Percentiles rank a stretch among this genome's conserved stretches.
Evolutionary conservation across 192 early-diverging fungal genomes (phyloP).

Genomic region (Mortierella hygrophila): DNA sequence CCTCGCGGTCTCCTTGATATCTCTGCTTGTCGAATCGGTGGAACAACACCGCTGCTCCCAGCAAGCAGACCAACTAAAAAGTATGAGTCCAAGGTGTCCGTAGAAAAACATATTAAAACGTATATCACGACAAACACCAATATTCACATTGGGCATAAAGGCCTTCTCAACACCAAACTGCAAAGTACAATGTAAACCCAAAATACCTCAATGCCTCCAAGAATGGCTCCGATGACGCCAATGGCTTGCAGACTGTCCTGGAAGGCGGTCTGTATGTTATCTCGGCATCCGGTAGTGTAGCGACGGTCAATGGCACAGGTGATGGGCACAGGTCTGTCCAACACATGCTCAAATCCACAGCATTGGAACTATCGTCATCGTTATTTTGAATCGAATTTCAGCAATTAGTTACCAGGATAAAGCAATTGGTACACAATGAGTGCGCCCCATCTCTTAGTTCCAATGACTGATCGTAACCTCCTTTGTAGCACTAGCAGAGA

Average conservation of each 20-base stretch:
- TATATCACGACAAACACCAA: neutral
- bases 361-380: slow-evolving; percentile 46
- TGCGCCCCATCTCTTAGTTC: no score
- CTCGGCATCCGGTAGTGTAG: slow-evolving; percentile 46
- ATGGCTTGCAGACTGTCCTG: slow-evolving; percentile 55
- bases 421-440: neutral
- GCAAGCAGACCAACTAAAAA: slow-evolving; percentile 37
- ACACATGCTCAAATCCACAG: slow-evolving; percentile 54
- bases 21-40: slow-evolving; percentile 46
- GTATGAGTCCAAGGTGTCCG: neutral
- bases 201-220: slow-evolving; percentile 54
- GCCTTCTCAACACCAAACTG: neutral
- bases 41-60: slow-evolving; percentile 45
- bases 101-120: neutral
- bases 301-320: slow-evolving; percentile 41
- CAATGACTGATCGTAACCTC: no score
- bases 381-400: neutral
- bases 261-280: slow-evolving; percentile 52
- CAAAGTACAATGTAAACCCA: neutral
- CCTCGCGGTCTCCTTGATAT: slow-evolving; percentile 25
- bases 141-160: neutral
- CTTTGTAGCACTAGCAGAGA: neutral
- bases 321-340: slow-evolving; percentile 49
- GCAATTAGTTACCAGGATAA: neutral
- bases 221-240: slow-evolving; percentile 53